A percentile compares a stretch with the other conserved stretches of the same genome.
Conservation (phyloP, 2,329 filamentous ascomycete species). For the Chaetomiaceae sp. region DNA sequence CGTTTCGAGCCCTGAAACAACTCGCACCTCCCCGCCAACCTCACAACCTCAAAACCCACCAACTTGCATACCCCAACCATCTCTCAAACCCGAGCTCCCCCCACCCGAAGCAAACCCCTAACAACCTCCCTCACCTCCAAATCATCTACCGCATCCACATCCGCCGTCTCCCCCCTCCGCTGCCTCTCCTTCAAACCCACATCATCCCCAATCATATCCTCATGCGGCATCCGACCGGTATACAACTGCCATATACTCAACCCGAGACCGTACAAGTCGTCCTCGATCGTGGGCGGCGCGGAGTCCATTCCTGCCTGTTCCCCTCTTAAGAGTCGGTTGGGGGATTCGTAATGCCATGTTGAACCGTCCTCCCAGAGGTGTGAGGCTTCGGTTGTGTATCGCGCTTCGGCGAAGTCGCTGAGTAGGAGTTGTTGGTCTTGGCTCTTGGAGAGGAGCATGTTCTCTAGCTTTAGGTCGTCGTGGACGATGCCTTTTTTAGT, state of each 20-base stretch:
- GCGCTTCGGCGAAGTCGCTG: constrained; percentile 5
- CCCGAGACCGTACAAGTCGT: constrained; percentile 9
- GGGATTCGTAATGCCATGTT: constrained; percentile 6
- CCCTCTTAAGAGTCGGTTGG: constrained; percentile 1
- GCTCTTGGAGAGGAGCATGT: constrained; percentile 6
- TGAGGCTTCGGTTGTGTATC: constrained; percentile 4
- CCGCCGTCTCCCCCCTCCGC: neutral
- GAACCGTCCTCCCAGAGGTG: neutral
- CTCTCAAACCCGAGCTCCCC: neutral
- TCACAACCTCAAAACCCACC: too few relatives aligned
- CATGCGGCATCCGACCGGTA: constrained; percentile 3
- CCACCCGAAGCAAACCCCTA: neutral
- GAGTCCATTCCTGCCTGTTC: constrained; percentile 1
- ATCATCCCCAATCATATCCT: neutral
- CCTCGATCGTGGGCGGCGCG: constrained; percentile 3
- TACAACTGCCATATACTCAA: constrained; percentile 11
- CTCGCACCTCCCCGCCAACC: too few relatives aligned
- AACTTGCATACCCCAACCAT: too few relatives aligned
- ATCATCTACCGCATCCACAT: constrained; percentile 3
- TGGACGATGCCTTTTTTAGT: constrained; percentile 7
- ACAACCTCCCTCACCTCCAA: neutral
- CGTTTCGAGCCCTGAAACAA: too few relatives aligned
- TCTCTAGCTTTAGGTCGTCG: constrained; percentile 2
- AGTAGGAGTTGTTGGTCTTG: constrained; percentile 2
- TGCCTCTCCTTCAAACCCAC: neutral